Conservation (phyloP, 2,329 filamentous ascomycete species). For the Zasmidium angulare region DNA sequence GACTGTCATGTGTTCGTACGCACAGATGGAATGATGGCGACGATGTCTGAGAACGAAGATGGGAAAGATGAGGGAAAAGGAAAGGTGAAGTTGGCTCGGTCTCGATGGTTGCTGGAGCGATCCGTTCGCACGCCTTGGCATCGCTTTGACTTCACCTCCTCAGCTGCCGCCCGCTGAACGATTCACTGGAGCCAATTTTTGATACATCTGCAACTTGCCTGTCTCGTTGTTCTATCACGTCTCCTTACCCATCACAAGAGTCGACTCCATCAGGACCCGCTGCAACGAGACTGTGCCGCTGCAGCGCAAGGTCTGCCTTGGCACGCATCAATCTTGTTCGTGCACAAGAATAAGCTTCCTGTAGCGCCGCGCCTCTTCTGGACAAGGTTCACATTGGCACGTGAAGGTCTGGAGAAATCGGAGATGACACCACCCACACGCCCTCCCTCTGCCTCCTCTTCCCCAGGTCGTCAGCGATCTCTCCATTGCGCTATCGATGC, state of each 20-base stretch:
- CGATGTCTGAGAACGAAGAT: too few relatives aligned
- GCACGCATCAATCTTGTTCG: not conserved
- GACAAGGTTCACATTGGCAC: not conserved
- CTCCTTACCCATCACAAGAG: not conserved
- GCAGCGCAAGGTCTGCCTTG: not conserved
- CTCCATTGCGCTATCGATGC: not conserved
- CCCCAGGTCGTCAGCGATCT: not conserved
- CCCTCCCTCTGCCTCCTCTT: not conserved
- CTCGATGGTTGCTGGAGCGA: not conserved
- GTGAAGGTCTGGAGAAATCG: constrained; percentile 4
- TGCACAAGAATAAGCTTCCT: not conserved
- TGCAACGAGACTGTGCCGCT: not conserved
- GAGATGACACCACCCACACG: not conserved
- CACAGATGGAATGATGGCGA: not conserved
- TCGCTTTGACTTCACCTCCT: not conserved
- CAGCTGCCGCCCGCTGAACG: not conserved
- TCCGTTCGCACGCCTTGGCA: not conserved
- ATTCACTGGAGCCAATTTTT: too few relatives aligned
- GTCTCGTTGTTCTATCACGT: not conserved
- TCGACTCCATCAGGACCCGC: not conserved
- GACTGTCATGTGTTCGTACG: not conserved
- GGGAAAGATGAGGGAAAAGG: not conserved
- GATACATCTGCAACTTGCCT: not conserved
- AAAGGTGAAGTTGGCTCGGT: not conserved
- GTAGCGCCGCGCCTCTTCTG: not conserved